Evolutionary conservation across 495 filamentous ascomycete species (phyloP), one percentile per base, ranked within the genome.

Genomic region (Penicillium manginii): DNA sequence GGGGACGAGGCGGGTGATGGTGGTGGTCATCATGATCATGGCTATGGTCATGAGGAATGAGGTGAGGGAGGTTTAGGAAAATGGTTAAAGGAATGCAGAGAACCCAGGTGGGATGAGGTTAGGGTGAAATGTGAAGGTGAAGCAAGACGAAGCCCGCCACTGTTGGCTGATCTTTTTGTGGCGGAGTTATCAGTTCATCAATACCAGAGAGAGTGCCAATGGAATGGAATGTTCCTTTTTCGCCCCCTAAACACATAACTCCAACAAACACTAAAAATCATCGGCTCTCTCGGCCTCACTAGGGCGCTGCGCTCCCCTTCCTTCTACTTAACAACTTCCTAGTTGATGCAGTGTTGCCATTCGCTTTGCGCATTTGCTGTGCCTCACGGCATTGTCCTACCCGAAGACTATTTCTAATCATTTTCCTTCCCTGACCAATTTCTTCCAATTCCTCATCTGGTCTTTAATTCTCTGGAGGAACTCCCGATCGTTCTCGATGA

Each of bases 401-500:
- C 33, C 32, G 45, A 47, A 47, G 21, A 2, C 40, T 43, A 43
- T 47, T 47, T 47, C 45, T 47, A 47, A 26, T 22, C 45, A 7
- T 26, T 43, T 43, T n/a, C 40, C 40, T 43, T 3, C 40, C 40
- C 40, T 43, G 40, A 43, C 17, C 40, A 43, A 43, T 45, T 29
- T 29, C 14, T 39, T 37, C 3, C 22, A 32, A 51, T 51, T 57
- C 43, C 14, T 52, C 46, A 57, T 55, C 39, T 46, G 39, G 32
- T 29, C 21, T 29, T 61, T 49, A 37, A 11, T 5, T 33, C 31
- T 4, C 31, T 11, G 31, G 31, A 33, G 5, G 2, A 3, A 53
- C 17, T 21, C 26, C 26, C 12, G 59, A 58, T 45, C 55, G 37
- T 58, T 62, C 59, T 62, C 42, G 59, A 62, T 58, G 56, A 48